phyloP scores from a whole-genome alignment of 1,284 basidiomycete genomes.

The Phylloboletellus chloephorus region DNA sequence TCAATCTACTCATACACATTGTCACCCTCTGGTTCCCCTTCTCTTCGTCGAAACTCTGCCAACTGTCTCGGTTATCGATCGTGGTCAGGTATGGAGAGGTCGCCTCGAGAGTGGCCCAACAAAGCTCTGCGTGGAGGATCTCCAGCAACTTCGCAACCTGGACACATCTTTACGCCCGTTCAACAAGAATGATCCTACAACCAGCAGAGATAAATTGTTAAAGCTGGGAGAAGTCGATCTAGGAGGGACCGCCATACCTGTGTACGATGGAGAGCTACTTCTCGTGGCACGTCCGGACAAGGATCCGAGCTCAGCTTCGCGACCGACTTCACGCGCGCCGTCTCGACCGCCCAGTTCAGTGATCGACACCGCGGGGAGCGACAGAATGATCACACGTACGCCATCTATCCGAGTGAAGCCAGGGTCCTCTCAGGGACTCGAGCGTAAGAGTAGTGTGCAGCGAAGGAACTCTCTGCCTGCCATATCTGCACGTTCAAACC shows the following conservation, averaged over 20 bases:
- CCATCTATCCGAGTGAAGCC: conserved; percentile 74
- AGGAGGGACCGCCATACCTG: conserved; percentile 63
- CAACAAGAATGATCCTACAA: conserved; percentile 12
- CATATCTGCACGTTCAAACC: conserved; percentile 55
- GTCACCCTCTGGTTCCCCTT: conserved; percentile 57
- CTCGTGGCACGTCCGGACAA: conserved; percentile 52
- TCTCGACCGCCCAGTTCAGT: conserved; percentile 62
- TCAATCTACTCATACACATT: conserved; percentile 37
- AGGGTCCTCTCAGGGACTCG: conserved; percentile 55
- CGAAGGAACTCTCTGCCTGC: conserved; percentile 73
- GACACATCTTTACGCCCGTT: conserved; percentile 30
- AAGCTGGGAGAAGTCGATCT: conserved; percentile 44
- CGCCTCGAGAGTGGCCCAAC: conserved; percentile 55
- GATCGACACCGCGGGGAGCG: conserved; percentile 36
- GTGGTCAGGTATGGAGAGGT: conserved; percentile 55
- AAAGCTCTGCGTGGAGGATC: conserved; percentile 46
- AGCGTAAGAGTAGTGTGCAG: conserved; percentile 67
- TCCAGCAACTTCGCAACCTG: conserved; percentile 46
- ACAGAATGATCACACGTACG: conserved; percentile 47
- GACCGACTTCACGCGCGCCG: conserved; percentile 52
- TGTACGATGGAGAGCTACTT: conserved; percentile 68
- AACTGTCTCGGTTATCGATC: conserved; percentile 59
- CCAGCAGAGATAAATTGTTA: conserved; percentile 26
- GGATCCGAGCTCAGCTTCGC: conserved; percentile 44
- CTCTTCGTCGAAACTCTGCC: conserved; percentile 72